Evolutionary conservation across 108 stramenopile genomes (phyloP), one percentile per base, ranked within the genome.

Genomic region (Schizochytrium sp.): DNA sequence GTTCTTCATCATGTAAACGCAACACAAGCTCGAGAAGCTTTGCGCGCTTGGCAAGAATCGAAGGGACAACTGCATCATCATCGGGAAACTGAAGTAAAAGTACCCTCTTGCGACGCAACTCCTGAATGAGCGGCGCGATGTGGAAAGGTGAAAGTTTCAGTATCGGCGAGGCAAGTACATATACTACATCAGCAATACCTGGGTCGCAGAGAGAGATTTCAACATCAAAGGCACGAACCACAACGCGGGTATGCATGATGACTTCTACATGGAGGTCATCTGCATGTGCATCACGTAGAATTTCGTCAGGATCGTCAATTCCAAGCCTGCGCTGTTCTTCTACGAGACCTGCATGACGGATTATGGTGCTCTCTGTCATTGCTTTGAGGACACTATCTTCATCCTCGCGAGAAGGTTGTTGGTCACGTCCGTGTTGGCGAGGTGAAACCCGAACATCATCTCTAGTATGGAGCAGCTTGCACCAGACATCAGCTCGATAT

Each of bases 21-120:
- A 83, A 8, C 0, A 55, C 76, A 2, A 83, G 53, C 47, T 83
- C 76, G 50, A 83, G 53, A 55, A 83, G 53, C 53, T 83, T 83
- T 56, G 76, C 76, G 2, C 76, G 76, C 2, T 83, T 83, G 28
- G 49, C n/a, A 12, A 83, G 47, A 55, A 83, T 83, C 0, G 2
- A 13, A 10, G 76, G 53, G 28, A 55, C 53, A 2, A 55, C 53
- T 5, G 47, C 40, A 53, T 83, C 76, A 1, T 83, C 3, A 28
- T 55, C 76, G 5, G 76, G 76, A 0, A 83, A 83, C 47, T 83
- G 76, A n/a, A 83, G 53, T 7, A 83, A 50, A 28, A 83, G 76
- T 17, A 83, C 50, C 12, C 76, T 47, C 10, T 55, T 49, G 10
- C 53, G 47, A 5, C 53, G 76, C 0, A 83, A 53, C 76, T 83